Evolutionary conservation across 208 protist species (phyloP).

Genomic region (Wallacemonas rigidus): DNA sequence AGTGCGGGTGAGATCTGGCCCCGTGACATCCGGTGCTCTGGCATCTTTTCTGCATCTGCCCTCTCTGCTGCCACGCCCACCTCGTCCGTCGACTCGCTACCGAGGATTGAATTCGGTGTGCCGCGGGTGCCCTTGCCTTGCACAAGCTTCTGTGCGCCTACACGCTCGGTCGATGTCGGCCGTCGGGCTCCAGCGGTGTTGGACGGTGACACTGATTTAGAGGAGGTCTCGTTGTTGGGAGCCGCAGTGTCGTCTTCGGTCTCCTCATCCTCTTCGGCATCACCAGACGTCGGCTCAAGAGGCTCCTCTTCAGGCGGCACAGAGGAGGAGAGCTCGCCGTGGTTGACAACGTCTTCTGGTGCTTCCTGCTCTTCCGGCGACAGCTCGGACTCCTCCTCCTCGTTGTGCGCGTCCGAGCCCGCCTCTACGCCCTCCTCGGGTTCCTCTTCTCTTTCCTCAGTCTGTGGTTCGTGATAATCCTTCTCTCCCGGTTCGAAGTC

Average conservation of each 20-base stretch:
- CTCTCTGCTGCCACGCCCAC: background rate
- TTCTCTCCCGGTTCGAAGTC: background rate
- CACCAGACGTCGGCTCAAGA: background rate
- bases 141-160: background rate
- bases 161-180: background rate
- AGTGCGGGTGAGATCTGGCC: background rate
- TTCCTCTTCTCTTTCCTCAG: background rate
- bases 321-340: too few relatives aligned
- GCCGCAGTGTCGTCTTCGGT: background rate
- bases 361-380: background rate
- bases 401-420: background rate
- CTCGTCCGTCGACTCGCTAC: background rate
- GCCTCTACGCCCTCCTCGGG: background rate
- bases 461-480: background rate
- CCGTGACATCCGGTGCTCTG: background rate
- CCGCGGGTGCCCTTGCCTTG: background rate
- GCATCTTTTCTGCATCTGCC: background rate
- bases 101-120: background rate
- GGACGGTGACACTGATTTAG: too few relatives aligned
- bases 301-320: background rate
- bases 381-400: background rate
- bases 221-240: background rate
- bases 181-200: too few relatives aligned
- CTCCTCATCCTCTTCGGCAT: background rate
- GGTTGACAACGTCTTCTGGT: background rate